Conservation (phyloP, 2,329 filamentous ascomycete species). For the Venturia aucupariae region DNA sequence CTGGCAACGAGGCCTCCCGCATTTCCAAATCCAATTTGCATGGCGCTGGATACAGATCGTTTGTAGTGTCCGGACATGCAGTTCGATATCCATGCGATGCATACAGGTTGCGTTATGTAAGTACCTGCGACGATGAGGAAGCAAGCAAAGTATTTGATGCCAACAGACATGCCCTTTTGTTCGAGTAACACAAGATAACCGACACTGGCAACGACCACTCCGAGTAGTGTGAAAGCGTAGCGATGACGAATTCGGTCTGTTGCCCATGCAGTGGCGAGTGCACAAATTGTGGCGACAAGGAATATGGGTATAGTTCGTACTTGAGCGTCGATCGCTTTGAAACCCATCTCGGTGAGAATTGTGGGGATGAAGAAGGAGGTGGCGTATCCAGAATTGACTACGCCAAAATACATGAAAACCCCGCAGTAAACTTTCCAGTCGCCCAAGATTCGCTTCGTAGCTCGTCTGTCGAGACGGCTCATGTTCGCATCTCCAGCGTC, state of each 20-base stretch:
- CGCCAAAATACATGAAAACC: slow-evolving; percentile 24
- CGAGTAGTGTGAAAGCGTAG: slow-evolving; percentile 45
- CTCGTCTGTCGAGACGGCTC: slow-evolving; percentile 43
- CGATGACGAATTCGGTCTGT: slow-evolving; percentile 45
- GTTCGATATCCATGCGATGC: slow-evolving; percentile 48
- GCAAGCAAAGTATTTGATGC: slow-evolving; percentile 45
- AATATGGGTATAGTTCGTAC: slow-evolving; percentile 32
- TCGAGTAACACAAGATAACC: slow-evolving; percentile 49
- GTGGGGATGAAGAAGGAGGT: slow-evolving; percentile 34
- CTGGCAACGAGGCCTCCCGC: slow-evolving; percentile 38
- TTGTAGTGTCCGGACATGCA: slow-evolving; percentile 51
- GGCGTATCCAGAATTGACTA: slow-evolving; percentile 40
- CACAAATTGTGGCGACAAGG: slow-evolving; percentile 30
- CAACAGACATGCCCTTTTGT: slow-evolving; percentile 38
- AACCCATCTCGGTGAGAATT: slow-evolving; percentile 34
- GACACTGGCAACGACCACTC: slow-evolving; percentile 40
- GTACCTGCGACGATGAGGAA: slow-evolving; percentile 46
- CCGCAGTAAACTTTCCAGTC: slow-evolving; percentile 41
- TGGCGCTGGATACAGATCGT: slow-evolving; percentile 42
- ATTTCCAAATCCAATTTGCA: slow-evolving; percentile 32
- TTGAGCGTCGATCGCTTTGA: slow-evolving; percentile 31
- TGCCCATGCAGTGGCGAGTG: slow-evolving; percentile 34
- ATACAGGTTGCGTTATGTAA: slow-evolving; percentile 47
- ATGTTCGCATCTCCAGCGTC: slow-evolving; percentile 40
- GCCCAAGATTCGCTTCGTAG: slow-evolving; percentile 36